Conservation (phyloP, 2,329 filamentous ascomycete species). For the Cryphonectria nitschkei region DNA sequence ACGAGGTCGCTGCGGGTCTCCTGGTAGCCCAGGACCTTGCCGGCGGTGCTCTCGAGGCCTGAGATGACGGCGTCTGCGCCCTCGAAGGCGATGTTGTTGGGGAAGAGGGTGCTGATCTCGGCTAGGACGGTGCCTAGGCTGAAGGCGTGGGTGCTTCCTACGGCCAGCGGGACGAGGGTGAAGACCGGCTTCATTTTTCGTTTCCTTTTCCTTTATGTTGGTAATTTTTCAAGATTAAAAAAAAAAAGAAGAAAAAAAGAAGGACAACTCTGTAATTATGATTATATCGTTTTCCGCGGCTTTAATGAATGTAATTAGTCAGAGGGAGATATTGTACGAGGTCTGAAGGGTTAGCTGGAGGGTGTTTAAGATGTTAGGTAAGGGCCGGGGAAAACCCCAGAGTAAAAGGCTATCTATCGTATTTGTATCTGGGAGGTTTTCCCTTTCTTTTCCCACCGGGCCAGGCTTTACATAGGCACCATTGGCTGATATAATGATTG, state of each 20-base stretch:
- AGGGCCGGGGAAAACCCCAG: background rate
- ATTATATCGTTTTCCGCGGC: background rate
- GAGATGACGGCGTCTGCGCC: conserved; percentile 11
- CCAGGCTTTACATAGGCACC: background rate
- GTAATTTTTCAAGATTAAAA: background rate
- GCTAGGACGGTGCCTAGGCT: background rate
- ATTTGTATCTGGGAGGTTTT: background rate
- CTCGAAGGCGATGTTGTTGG: conserved; percentile 23
- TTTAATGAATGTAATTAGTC: background rate
- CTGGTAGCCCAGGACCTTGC: conserved; percentile 16
- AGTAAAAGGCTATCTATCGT: background rate
- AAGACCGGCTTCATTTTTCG: background rate
- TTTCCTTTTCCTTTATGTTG: too few relatives aligned
- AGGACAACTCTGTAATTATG: background rate
- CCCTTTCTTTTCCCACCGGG: background rate
- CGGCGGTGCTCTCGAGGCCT: conserved; percentile 12
- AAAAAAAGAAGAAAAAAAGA: background rate
- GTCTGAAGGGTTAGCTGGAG: background rate
- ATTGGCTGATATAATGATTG: background rate
- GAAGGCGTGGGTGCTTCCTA: conserved; percentile 4
- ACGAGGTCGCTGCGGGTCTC: conserved; percentile 23
- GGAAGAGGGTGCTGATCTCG: conserved; percentile 17
- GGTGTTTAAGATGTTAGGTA: background rate
- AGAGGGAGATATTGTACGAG: background rate
- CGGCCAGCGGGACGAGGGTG: background rate